Evolutionary conservation across 192 early-diverging fungal genomes (phyloP), one percentile per base, ranked within the genome.

Genomic region (Coemansia sp.): DNA sequence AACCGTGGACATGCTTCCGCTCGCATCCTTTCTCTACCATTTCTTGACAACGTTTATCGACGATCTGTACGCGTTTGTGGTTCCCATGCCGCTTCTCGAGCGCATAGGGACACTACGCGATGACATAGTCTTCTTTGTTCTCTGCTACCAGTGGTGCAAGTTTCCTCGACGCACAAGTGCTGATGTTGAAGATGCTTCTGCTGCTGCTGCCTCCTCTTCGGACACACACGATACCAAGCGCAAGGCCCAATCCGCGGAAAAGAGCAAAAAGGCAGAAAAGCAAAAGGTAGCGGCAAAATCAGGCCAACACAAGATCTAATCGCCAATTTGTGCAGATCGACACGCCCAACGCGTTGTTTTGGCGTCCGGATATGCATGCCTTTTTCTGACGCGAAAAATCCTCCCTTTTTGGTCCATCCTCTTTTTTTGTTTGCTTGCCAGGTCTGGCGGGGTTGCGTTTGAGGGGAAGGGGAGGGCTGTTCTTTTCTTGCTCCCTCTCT

Each of bases 31-130:
- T 63, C 71, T 81, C 38, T 88, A 85, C 65, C 83, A 80, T 11
- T 82, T 84, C 67, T 64, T 87, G 43, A 63, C 72, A 56, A 87
- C 86, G 5, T 87, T 87, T 64, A 81, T 84, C 57, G 86, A 88
- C 69, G 87, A 88, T 40, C 74, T 88, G 41, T 88, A 84, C 61
- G 85, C 87, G 19, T 71, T 88, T n/a, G 81, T 85, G 19, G 84
- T 87, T 23, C 84, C 85, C n/a, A 86, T 86, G 85, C 82, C 85
- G 48, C 67, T 79, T 19, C 69, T 86, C 19, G 79, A 84, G 60
- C 82, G 86, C n/a, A 79, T 86, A n/a, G 79, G 83, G 49, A 80
- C 84, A 15, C 71, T 87, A 62, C 74, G 84, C 19, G 86, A 87
- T 63, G 86, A 87, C 50, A 70, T 85, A 0, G 79, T 87, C 26